Conservation (phyloP, 176 grass and related monocot genomes). For the Chrysopogon serrulatus region DNA sequence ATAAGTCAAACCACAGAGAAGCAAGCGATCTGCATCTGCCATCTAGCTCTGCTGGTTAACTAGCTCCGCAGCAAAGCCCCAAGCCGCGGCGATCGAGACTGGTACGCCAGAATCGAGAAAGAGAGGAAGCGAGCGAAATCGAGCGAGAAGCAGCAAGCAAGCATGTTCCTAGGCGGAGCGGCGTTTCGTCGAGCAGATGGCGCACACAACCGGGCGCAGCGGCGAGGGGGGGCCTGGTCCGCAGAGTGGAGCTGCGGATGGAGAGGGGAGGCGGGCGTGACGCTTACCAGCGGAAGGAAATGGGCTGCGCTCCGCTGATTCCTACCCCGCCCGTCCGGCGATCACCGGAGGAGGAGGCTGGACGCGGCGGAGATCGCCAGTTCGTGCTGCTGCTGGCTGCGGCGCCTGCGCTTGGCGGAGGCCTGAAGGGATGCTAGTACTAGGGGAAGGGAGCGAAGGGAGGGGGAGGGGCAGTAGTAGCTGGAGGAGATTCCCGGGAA, state of each 20-base stretch:
- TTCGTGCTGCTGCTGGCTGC: background rate
- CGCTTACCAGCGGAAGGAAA: constrained; percentile 16
- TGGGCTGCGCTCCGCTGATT: background rate
- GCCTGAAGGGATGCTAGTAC: background rate
- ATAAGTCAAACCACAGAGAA: background rate
- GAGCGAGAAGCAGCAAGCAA: background rate
- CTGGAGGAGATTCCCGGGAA: background rate
- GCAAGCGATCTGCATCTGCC: background rate
- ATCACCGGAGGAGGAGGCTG: background rate
- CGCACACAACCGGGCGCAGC: background rate
- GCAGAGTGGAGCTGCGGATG: background rate
- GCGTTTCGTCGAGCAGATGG: constrained; percentile 32
- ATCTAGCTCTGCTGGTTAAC: background rate
- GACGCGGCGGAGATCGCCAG: background rate
- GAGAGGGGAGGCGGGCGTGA: background rate
- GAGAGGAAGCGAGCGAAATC: background rate
- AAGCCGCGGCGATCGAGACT: background rate
- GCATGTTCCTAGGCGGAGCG: background rate
- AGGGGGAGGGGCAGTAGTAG: background rate
- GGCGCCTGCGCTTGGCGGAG: background rate
- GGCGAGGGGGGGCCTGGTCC: background rate
- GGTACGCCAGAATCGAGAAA: background rate
- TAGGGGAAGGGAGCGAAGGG: background rate
- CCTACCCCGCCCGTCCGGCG: constrained; percentile 1
- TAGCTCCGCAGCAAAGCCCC: background rate